Base-by-base conservation (phyloP, 2,329 filamentous ascomycete genomes). In the Stagonosporopsis rhizophila region DNA sequence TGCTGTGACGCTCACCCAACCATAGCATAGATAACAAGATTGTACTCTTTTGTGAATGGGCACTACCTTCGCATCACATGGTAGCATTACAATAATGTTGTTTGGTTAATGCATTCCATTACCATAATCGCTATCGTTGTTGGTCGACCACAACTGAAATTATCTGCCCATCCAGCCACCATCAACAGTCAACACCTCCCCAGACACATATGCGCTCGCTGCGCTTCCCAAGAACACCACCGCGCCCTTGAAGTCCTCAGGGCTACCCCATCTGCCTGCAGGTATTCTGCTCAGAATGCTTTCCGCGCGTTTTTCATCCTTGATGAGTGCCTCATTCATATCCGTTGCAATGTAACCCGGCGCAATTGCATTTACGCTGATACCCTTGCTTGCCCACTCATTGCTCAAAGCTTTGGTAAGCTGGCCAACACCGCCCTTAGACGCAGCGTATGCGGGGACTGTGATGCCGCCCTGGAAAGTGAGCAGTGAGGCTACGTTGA, bases 311-410 rank as follows among this genome's bases (percentile, higher is more conserved):
- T 83, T 85, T 67, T 84, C 76, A 75, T 96, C 87, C 46, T 87
- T 84, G 39, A 96, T 85, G 69, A 97, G 77, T 2, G 92, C 92
- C 63, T 83, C 84, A 74, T 96, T 97, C 93, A 96, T 96, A 58
- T 96, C 92, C n/a, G 92, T 96, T 45, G 85, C 90, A 66, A 96
- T 91, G 76, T 96, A 96, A 0, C 92, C 92, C 0, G 92, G 92
- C 2, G 92, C 92, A 70, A 96, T 91, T 7, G 89, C 91, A 75
- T 96, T 96, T 37, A 96, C 92, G 1, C 85, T 91, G 59, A 96
- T 83, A 2, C 92, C 92, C 69, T 87, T 84, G n/a, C 81, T 76
- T 0, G 88, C 86, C 92, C 92, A 96, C 78, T 96, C 91, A 72
- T 96, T 96, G 42, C 88, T 87, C 55, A 96, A 81, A 23, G 89